Percentiles rank a stretch among this genome's conserved stretches.
These are phyloP conservation scores for Simplicillium aogashimaense DNA, from an alignment of 2,329 filamentous ascomycete genomes.

Conservation along the genomic window DNA sequence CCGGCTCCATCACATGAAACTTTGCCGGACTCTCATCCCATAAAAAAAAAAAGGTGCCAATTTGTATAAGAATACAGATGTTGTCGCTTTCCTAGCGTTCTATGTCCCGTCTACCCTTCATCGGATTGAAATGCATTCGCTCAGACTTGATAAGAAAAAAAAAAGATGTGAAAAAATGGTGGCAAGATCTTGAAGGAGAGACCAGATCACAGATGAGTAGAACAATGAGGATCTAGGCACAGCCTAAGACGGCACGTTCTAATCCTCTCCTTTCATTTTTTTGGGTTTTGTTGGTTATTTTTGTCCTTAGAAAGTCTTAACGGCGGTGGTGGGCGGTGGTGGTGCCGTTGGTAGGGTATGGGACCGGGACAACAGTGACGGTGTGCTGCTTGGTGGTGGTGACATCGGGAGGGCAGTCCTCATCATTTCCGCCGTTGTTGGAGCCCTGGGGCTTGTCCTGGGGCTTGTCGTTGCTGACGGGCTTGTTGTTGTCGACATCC, in stretches of 20 bases:
- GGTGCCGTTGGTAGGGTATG: conserved; percentile 29
- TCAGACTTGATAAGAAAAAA: conserved; percentile 2
- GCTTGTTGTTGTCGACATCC: conserved; percentile 8
- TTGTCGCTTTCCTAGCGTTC: no score
- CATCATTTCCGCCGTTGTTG: no score
- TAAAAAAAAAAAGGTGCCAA: conserved; percentile 1
- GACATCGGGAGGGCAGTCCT: conserved; percentile 10
- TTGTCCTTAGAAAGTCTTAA: conserved; percentile 7
- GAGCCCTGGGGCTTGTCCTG: conserved; percentile 13
- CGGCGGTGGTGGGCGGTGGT: conserved; percentile 20
- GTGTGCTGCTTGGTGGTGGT: conserved; percentile 19
- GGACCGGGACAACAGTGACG: conserved; percentile 29
- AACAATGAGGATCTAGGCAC: conserved; percentile 1
- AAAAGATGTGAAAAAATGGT: background rate
- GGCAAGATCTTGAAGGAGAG: no score
- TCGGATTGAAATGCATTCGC: conserved; percentile 2
- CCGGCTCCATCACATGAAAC: no score
- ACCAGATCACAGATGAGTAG: background rate
- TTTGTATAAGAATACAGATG: background rate
- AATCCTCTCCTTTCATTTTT: background rate
- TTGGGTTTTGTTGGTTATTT: background rate
- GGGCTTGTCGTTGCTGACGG: conserved; percentile 15
- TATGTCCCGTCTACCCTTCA: background rate
- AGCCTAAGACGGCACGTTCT: background rate
- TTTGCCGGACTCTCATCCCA: no score